Conservation (phyloP, 2,329 filamentous ascomycete species). For the Harringtonia aguacate region DNA sequence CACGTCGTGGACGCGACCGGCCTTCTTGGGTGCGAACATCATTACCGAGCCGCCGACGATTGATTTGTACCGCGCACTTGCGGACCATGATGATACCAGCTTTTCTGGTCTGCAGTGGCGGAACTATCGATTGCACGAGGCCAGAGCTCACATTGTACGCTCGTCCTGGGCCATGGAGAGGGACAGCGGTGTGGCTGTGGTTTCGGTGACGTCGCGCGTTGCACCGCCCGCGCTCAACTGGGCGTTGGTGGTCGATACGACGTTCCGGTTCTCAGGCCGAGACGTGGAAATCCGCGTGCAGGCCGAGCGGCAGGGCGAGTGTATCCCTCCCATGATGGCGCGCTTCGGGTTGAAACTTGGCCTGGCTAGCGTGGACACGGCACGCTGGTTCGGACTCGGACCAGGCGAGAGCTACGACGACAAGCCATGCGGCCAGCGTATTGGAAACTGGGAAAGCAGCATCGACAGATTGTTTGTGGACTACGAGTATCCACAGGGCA, state of each 20-base stretch:
- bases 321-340: too few species aligned
- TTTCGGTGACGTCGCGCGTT: constrained; percentile 40
- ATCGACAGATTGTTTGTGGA: constrained; percentile 44
- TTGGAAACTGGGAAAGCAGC: constrained; percentile 39
- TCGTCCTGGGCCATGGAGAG: too few species aligned
- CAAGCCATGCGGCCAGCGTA: constrained; percentile 48
- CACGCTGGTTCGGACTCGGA: constrained; percentile 57
- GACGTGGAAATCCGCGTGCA: too few species aligned
- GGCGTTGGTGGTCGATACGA: constrained; percentile 38
- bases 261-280: constrained; percentile 50
- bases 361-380: too few species aligned
- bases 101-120: background rate
- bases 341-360: too few species aligned
- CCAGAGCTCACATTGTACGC: constrained; percentile 27
- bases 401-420: constrained; percentile 59
- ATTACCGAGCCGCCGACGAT: constrained; percentile 34
- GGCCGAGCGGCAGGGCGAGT: too few species aligned
- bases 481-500: constrained; percentile 61
- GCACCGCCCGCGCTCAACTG: constrained; percentile 56
- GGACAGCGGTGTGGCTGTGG: too few species aligned
- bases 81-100: constrained; percentile 17
- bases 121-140: constrained; percentile 27
- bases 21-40: constrained; percentile 28
- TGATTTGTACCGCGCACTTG: constrained; percentile 53
- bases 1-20: constrained; percentile 4